Conservation (phyloP, 108 stramenopile species). For the Skeletonema costatum region DNA sequence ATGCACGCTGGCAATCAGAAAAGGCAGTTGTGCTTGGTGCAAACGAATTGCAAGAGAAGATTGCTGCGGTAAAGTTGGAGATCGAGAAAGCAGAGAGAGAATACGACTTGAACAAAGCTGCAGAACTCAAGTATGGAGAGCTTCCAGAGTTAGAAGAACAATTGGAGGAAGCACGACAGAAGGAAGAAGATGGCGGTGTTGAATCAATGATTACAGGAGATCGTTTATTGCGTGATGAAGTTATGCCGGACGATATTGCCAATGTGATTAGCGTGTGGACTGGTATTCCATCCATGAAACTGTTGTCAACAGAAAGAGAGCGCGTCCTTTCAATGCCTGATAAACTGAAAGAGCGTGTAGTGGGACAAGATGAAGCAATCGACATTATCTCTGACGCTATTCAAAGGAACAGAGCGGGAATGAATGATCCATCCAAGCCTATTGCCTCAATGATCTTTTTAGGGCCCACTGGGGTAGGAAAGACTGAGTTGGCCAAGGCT, state of each 20-base stretch:
- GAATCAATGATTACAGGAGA: conserved; percentile 34
- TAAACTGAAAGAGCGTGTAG: conserved; percentile 80
- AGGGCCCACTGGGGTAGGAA: conserved; percentile 93
- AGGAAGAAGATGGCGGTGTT: conserved; percentile 28
- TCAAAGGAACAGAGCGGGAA: conserved; percentile 90
- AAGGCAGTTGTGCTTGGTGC: conserved; percentile 73
- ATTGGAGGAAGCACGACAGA: conserved; percentile 54
- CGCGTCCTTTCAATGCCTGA: conserved; percentile 93
- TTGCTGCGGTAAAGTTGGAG: conserved; percentile 83
- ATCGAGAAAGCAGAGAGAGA: conserved; percentile 94
- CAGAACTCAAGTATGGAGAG: conserved; percentile 91
- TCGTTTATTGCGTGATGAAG: conserved; percentile 88
- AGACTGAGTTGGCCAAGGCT: conserved; percentile 97
- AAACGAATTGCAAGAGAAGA: conserved; percentile 86
- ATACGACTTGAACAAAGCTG: conserved; percentile 93
- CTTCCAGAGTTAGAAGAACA: conserved; percentile 85
- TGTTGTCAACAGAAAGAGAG: conserved; percentile 90
- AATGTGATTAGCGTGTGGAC: conserved; percentile 92
- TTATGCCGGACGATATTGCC: conserved; percentile 95
- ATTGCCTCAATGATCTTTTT: conserved; percentile 93
- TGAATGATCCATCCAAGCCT: conserved; percentile 89
- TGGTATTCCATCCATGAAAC: conserved; percentile 88
- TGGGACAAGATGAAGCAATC: conserved; percentile 95
- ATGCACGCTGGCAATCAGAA: conserved; percentile 85
- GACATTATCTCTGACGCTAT: conserved; percentile 91